Evolutionary conservation across 108 stramenopile species (phyloP), one percentile per base, ranked within the genome.

Genomic region (Schizochytrium sp.): DNA sequence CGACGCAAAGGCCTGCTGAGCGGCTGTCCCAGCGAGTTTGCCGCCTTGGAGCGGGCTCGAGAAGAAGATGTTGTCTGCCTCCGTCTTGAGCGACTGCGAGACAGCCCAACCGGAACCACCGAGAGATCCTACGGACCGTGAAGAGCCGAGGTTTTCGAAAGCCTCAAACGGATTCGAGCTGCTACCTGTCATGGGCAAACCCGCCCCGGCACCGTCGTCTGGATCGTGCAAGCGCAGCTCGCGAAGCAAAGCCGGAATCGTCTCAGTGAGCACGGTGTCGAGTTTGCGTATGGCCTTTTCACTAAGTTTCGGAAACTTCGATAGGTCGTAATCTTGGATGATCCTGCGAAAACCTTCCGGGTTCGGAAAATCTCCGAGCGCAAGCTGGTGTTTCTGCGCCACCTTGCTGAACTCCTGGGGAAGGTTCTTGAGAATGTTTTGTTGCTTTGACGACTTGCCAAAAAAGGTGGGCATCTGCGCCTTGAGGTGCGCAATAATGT

Each of bases 381-480:
- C 60, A 93, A 98, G 91, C 94, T 96, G 69, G 94, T 98, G 89
- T 94, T 97, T 87, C 92, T 95, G 34, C 93, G 97, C 90, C 96
- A 94, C 72, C 72, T 96, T 97, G 55, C 94, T 87, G 89, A 99
- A 97, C 94, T 98, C 97, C 14, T 95, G 90, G 72, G 97, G 96
- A 58, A 99, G 90, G 57, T 96, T 90, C 51, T 95, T 96, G 87
- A 99, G 96, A 60, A 99, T 91, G 88, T 96, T 93, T 87, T 92
- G 72, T 92, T 99, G 98, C 60, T 98, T 99, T 87, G 98, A 97
- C 60, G 93, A 63, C 89, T 97, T 97, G 28, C 98, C 98, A 92
- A 94, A 97, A 14, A 97, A 95, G 69, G 96, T 97, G 48, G 99
- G 99, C 91, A 99, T 95, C 90, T 99, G 98, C 91, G 97, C 97